Conservation (phyloP, 2,329 filamentous ascomycete species). For the Cladosporium sp. region DNA sequence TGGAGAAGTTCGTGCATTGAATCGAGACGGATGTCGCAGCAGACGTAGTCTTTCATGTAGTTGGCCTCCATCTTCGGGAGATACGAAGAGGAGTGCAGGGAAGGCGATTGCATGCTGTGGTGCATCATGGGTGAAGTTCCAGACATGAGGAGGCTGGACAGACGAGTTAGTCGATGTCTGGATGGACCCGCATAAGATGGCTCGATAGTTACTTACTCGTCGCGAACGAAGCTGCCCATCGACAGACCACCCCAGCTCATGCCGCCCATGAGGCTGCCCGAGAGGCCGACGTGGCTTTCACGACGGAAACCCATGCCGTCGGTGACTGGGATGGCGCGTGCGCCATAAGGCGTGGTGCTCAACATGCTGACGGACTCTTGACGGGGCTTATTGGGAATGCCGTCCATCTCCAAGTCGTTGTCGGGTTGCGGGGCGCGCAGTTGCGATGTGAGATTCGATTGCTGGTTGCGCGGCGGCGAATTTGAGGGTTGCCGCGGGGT, state of each 20-base stretch:
- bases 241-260: conserved; percentile 98
- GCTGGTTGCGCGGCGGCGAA: conserved; percentile 57
- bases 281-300: conserved; percentile 51
- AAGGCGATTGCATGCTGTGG: conserved; percentile 67
- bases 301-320: conserved; percentile 43
- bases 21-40: conserved; percentile 83
- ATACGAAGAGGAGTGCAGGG: conserved; percentile 93
- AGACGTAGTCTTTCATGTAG: conserved; percentile 96
- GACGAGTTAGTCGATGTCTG: conserved; percentile 11
- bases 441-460: conserved; percentile 60
- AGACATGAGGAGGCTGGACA: conserved; percentile 80
- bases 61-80: conserved; percentile 93
- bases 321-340: conserved; percentile 58
- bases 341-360: conserved; percentile 51
- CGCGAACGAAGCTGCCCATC: conserved; percentile 92
- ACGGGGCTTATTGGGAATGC: conserved; percentile 34
- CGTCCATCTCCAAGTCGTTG: conserved; percentile 17
- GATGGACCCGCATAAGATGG: neutral
- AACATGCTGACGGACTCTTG: conserved; percentile 53
- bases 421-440: conserved; percentile 44
- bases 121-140: conserved; percentile 71
- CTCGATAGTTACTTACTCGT: conserved; percentile 70
- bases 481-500: conserved; percentile 50
- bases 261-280: conserved; percentile 64
- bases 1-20: conserved; percentile 92